Percentiles rank a stretch among this genome's conserved stretches.
Evolutionary conservation across 2,329 filamentous ascomycete species (phyloP).

Genomic region (Parascedosporium putredinis): DNA sequence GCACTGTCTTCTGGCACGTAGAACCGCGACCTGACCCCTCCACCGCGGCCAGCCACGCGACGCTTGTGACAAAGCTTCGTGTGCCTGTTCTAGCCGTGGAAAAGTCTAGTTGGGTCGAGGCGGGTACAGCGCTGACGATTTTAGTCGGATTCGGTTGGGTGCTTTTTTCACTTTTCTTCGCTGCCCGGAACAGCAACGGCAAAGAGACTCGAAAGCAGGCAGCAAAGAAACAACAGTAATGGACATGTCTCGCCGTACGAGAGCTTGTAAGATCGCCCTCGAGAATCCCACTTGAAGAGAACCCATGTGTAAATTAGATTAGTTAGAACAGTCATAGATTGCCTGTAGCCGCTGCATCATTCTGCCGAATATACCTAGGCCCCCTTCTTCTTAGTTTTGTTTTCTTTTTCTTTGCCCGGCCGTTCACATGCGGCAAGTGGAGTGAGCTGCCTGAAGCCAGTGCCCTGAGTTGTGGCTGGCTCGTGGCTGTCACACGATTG

Average conservation of each 20-base stretch:
- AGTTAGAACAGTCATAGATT: too few relatives aligned
- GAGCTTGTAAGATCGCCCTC: neutral
- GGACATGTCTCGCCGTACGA: too few relatives aligned
- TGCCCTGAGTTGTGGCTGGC: too few relatives aligned
- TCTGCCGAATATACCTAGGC: too few relatives aligned
- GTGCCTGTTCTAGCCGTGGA: constrained; percentile 57
- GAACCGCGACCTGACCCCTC: constrained; percentile 33
- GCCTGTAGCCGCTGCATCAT: too few relatives aligned
- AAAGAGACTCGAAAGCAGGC: neutral
- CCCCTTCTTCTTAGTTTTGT: too few relatives aligned
- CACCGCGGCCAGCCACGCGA: neutral
- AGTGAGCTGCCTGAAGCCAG: too few relatives aligned
- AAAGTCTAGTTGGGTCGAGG: constrained; percentile 34
- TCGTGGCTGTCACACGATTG: neutral
- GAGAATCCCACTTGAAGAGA: too few relatives aligned
- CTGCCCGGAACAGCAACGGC: neutral
- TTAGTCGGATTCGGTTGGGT: constrained; percentile 60
- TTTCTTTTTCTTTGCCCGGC: too few relatives aligned
- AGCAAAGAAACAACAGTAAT: constrained; percentile 5
- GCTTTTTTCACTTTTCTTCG: constrained; percentile 42
- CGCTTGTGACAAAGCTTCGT: constrained; percentile 41
- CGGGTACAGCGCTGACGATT: constrained; percentile 50
- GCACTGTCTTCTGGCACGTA: constrained; percentile 77
- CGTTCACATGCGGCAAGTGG: too few relatives aligned
- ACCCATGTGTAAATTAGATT: too few relatives aligned